Evolutionary conservation across 345 rosid genomes (phyloP).

Genomic region (Tarenaya hassleriana): DNA sequence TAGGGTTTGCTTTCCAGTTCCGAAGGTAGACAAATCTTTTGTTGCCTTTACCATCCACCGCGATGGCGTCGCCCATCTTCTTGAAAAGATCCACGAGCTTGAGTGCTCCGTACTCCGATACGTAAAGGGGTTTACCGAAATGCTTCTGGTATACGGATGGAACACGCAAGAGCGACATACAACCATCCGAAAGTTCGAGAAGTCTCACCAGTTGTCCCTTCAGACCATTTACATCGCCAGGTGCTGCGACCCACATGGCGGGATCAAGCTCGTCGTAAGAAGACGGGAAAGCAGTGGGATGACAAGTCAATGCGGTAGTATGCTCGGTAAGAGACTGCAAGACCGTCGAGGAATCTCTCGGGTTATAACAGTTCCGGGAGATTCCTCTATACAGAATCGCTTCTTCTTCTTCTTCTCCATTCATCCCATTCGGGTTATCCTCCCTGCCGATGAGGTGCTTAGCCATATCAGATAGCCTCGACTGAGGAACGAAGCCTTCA

Average conservation of each 20-base stretch:
- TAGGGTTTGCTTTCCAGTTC: conserved; percentile 47
- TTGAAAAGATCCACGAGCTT: conserved; percentile 84
- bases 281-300: conserved; percentile 41
- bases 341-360: conserved; percentile 41
- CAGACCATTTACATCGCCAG: conserved; percentile 82
- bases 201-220: conserved; percentile 72
- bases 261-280: conserved; percentile 52
- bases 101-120: conserved; percentile 63
- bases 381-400: conserved; percentile 59
- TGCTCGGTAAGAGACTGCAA: conserved; percentile 42
- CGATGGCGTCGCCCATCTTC: conserved; percentile 67
- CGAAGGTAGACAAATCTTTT: conserved; percentile 62
- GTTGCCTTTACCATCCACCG: conserved; percentile 69
- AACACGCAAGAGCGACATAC: conserved; percentile 65
- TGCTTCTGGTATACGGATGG: conserved; percentile 67
- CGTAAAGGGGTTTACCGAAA: conserved; percentile 71
- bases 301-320: conserved; percentile 32
- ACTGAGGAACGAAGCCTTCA: conserved; percentile 73
- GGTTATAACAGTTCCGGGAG: conserved; percentile 49
- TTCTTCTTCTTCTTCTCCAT: conserved; percentile 88
- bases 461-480: conserved; percentile 31
- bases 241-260: conserved; percentile 78
- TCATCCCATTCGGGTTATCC: conserved; percentile 32
- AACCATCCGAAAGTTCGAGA: conserved; percentile 80
- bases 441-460: conserved; percentile 53